These are phyloP conservation scores for Asterophora parasitica DNA, from an alignment of 768 basidiomycete genomes.

Conservation along the genomic window DNA sequence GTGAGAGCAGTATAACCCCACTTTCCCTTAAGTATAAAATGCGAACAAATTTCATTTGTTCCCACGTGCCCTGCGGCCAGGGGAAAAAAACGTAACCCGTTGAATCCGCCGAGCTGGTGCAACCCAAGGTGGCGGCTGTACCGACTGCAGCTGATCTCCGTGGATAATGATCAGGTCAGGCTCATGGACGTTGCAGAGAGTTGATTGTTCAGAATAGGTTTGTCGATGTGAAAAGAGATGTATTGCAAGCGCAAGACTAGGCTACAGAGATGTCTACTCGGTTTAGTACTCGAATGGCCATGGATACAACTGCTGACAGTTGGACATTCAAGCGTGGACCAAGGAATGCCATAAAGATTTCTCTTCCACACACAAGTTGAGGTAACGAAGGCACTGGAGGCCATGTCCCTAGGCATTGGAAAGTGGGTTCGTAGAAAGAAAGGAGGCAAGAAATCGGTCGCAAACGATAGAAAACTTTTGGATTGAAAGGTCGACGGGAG, in stretches of 20 bases:
- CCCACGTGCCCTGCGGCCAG: conserved; percentile 19
- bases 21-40: conserved; percentile 23
- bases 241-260: background rate
- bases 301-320: conserved; percentile 30
- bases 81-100: background rate
- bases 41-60: conserved; percentile 17
- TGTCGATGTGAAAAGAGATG: background rate
- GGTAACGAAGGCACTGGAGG: conserved; percentile 70
- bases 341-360: conserved; percentile 30
- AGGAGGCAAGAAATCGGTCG: conserved; percentile 7
- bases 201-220: no score
- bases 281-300: conserved; percentile 82
- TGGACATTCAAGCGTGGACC: conserved; percentile 79
- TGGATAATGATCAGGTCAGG: no score
- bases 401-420: conserved; percentile 76
- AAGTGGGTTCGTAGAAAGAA: conserved; percentile 41
- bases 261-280: conserved; percentile 38
- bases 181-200: no score
- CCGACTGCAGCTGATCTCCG: no score
- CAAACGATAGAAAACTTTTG: background rate
- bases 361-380: conserved; percentile 76
- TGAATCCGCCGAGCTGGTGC: no score
- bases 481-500: background rate
- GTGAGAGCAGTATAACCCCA: conserved; percentile 24
- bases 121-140: no score